Evolutionary conservation across 2,329 filamentous ascomycete species (phyloP).

Genomic region (Alternaria sp.): DNA sequence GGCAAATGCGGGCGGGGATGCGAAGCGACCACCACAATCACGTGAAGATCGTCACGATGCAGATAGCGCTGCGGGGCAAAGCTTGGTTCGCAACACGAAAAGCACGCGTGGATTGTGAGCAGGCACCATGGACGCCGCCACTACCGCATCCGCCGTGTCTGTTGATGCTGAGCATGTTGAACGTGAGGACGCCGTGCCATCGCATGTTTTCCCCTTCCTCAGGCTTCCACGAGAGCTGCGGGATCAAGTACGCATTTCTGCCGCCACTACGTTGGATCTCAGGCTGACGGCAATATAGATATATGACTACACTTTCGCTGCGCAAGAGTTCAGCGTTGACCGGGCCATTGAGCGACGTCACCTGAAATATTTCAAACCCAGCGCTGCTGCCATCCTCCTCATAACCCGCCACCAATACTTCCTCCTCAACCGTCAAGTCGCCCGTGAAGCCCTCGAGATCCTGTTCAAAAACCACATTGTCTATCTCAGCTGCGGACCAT

Average conservation of each 20-base stretch:
- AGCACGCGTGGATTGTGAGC: conserved; percentile 15
- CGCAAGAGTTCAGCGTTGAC: conserved; percentile 32
- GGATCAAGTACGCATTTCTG: conserved; percentile 35
- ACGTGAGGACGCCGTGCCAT: not conserved
- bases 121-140: conserved; percentile 21
- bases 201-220: conserved; percentile 36
- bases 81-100: conserved; percentile 22
- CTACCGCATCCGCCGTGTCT: not conserved
- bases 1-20: not conserved
- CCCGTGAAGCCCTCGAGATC: conserved; percentile 42
- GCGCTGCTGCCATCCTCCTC: conserved; percentile 38
- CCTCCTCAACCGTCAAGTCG: conserved; percentile 43
- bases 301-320: conserved; percentile 36
- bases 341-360: conserved; percentile 44
- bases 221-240: conserved; percentile 45
- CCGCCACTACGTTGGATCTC: not conserved
- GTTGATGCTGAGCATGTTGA: conserved; percentile 3
- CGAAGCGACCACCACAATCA: conserved; percentile 4
- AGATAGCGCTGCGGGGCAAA: conserved; percentile 17
- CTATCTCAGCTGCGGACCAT: conserved; percentile 45
- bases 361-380: conserved; percentile 41
- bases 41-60: conserved; percentile 14
- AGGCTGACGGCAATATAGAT: conserved; percentile 25
- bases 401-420: conserved; percentile 43
- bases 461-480: conserved; percentile 44